Evolutionary conservation across 75 land plant genomes (phyloP).

Genomic region (Cryptomeria japonica): DNA sequence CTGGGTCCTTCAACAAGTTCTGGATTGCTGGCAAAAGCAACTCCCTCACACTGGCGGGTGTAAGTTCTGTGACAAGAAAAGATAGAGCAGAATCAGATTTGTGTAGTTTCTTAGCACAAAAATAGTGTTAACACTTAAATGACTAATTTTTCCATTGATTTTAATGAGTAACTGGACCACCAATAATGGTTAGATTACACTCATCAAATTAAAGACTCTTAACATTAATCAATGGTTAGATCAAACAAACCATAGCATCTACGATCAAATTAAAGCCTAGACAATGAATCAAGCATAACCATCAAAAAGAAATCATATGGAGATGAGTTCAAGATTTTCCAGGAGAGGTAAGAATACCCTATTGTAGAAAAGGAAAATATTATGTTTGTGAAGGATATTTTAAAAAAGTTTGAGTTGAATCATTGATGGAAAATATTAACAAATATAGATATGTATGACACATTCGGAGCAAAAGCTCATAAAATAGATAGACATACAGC

Average conservation of each 20-base stretch:
- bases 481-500: not conserved
- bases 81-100: not conserved
- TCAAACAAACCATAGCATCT: not conserved
- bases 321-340: not conserved
- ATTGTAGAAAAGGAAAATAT: not conserved
- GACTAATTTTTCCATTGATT: not conserved
- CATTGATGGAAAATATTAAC: not conserved
- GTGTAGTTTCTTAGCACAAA: not conserved
- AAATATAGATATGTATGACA: not conserved
- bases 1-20: slow-evolving; percentile 82
- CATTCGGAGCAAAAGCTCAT: too few species aligned
- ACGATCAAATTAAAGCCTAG: not conserved
- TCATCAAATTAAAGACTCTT: not conserved
- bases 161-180: not conserved
- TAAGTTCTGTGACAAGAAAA: slow-evolving; percentile 58
- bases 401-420: not conserved
- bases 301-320: not conserved
- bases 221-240: not conserved
- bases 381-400: not conserved
- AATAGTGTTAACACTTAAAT: not conserved
- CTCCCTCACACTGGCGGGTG: slow-evolving; percentile 68
- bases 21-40: slow-evolving; percentile 83
- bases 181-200: not conserved
- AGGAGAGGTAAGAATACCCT: not conserved
- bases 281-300: not conserved